Conservation (phyloP, 164 flowering plant genomes). For the Litsea cubeba region DNA sequence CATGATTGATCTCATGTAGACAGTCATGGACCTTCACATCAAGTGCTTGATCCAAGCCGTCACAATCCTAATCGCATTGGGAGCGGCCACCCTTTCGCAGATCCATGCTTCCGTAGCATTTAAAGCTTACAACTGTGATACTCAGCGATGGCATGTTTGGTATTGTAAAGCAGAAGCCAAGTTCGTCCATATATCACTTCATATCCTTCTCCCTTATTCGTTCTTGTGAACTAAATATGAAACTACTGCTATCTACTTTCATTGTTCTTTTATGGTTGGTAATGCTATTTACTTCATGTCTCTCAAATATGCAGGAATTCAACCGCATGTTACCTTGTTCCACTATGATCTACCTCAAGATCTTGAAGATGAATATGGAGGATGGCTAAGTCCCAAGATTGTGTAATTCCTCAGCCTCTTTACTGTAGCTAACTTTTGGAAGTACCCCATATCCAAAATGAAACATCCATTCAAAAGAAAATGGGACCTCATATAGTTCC, state of each 20-base stretch:
- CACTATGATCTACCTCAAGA: conserved; percentile 61
- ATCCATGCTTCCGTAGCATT: too few relatives aligned
- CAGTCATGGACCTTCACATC: too few relatives aligned
- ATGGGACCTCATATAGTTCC: background rate
- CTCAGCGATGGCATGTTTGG: too few relatives aligned
- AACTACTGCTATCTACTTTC: background rate
- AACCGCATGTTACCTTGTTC: conserved; percentile 56
- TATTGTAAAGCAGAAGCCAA: too few relatives aligned
- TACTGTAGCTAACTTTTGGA: background rate
- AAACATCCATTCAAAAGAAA: background rate
- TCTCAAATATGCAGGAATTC: conserved; percentile 42
- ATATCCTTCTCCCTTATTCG: too few relatives aligned
- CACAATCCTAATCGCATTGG: too few relatives aligned
- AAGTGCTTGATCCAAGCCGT: too few relatives aligned
- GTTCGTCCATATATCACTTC: too few relatives aligned
- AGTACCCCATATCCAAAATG: background rate
- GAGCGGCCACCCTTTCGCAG: too few relatives aligned
- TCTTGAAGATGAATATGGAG: conserved; percentile 77
- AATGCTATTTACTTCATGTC: background rate
- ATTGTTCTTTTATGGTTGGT: too few relatives aligned
- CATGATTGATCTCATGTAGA: too few relatives aligned
- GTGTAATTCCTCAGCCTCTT: conserved; percentile 30
- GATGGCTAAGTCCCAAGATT: conserved; percentile 54
- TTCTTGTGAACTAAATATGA: background rate
- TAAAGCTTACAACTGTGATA: too few relatives aligned